Base-by-base conservation (phyloP, 257 asterid species). In the Solanum etuberosum region DNA sequence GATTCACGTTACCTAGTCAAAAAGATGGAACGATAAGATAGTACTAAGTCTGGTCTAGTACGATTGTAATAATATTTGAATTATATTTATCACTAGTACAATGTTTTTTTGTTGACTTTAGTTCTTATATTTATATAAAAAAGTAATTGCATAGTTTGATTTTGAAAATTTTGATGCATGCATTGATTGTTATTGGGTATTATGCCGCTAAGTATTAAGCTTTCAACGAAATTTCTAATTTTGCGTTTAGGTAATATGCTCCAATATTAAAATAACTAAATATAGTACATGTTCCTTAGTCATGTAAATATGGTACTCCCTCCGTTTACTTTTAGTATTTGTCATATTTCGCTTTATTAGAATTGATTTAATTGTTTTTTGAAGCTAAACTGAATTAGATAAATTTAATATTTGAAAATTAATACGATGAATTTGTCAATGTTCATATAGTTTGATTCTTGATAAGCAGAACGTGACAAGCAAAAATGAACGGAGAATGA, bases 301-400 rank as follows among this genome's bases (percentile, higher is more conserved):
- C 37, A 77, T 25, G 23, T n/a, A 77, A 42, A 40, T 42, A 25
- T 77, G 13, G 61, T 54, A 20, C 25, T 54, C n/a, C 0, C 9
- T 20, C 0, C 0, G 12, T 57, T 57, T 7, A 20, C n/a, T 7
- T 21, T 57, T 57, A 46, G 4, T 51, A 61, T 23, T 59, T 23
- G 12, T 21, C 3, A 23, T 9, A 23, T 61, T 23, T 23, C 3
- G 0, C 0, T 23, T 23, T 9, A 61, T 0, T 0, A 59, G 6
- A 61, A 3, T 23, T 0, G 1, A 0, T 54, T 20, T 54, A 54
- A 54, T 54, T 54, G 7, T 54, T 18, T 18, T 18, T 54, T 20
- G 0, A 54, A 54, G 25, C 0, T 7, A 20, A 54, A 54, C 0
- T 54, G 25, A 54, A 54, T 7, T 54, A 3, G 0, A 54, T 54